These are phyloP conservation scores for Cajanus cajan DNA, from an alignment of 306 rosid species.

Conservation along the genomic window DNA sequence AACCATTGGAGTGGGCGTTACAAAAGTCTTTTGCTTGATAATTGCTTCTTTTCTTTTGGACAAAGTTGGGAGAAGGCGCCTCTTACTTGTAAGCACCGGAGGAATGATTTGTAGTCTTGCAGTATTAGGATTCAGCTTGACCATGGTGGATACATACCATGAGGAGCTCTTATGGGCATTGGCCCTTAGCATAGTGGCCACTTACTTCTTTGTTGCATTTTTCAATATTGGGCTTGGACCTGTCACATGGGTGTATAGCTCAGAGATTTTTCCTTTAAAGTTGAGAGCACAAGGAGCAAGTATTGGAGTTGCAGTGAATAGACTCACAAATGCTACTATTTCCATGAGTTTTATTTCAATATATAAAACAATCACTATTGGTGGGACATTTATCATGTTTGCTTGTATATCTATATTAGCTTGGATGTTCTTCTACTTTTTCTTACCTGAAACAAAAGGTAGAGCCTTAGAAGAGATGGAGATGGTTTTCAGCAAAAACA, in stretches of 20 bases:
- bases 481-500: no score
- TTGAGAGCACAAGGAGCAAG: conserved; percentile 60
- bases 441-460: no score
- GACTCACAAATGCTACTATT: no score
- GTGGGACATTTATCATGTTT: no score
- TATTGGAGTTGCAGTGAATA: no score
- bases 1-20: conserved; percentile 63
- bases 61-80: neutral
- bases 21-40: conserved; percentile 43
- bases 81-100: conserved; percentile 42
- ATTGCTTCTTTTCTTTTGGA: conserved; percentile 51
- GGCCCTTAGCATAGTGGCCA: conserved; percentile 40
- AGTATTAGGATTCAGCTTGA: conserved; percentile 49
- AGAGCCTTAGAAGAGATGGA: no score
- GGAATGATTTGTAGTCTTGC: conserved; percentile 50
- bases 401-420: no score
- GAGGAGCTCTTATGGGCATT: conserved; percentile 50
- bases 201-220: conserved; percentile 49
- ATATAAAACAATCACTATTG: no score
- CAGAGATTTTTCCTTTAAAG: conserved; percentile 69
- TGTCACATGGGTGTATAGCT: conserved; percentile 65
- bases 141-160: conserved; percentile 40
- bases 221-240: conserved; percentile 70
- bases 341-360: no score
- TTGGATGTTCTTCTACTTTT: no score